Evolutionary conservation across 2,329 filamentous ascomycete genomes (phyloP).

Genomic region (Chrysosporium queenslandicum): DNA sequence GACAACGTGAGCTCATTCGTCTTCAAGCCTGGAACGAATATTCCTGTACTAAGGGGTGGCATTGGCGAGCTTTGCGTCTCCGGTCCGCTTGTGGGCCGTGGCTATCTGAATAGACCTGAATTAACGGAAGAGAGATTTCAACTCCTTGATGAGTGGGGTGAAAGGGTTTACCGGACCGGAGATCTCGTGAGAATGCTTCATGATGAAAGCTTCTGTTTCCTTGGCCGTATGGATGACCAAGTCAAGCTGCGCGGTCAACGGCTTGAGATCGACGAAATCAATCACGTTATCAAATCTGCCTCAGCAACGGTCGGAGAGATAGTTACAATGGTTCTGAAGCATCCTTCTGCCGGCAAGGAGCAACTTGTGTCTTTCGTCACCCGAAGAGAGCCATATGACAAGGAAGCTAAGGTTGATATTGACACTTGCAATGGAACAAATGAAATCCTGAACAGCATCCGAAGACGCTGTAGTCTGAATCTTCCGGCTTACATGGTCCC

Average conservation of each 20-base stretch:
- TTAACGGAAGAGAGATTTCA: slow-evolving; percentile 71
- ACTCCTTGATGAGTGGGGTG: slow-evolving; percentile 45
- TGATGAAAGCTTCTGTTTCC: slow-evolving; percentile 75
- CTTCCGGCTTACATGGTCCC: slow-evolving; percentile 86
- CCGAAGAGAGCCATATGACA: neutral
- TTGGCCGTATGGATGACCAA: slow-evolving; percentile 82
- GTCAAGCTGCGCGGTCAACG: slow-evolving; percentile 84
- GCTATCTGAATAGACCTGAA: slow-evolving; percentile 72
- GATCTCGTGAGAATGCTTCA: slow-evolving; percentile 74
- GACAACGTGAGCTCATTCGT: slow-evolving; percentile 80
- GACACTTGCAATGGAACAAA: slow-evolving; percentile 31
- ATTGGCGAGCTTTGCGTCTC: slow-evolving; percentile 84
- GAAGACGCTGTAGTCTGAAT: slow-evolving; percentile 54
- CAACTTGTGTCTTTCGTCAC: slow-evolving; percentile 68
- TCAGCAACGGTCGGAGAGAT: slow-evolving; percentile 54
- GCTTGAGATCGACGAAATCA: slow-evolving; percentile 84
- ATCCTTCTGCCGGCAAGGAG: slow-evolving; percentile 63
- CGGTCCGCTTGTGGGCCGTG: slow-evolving; percentile 76
- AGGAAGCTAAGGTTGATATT: slow-evolving; percentile 18
- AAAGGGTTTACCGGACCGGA: slow-evolving; percentile 73
- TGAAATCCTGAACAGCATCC: slow-evolving; percentile 29
- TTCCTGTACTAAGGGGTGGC: slow-evolving; percentile 64
- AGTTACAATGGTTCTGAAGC: slow-evolving; percentile 64
- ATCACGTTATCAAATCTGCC: slow-evolving; percentile 62
- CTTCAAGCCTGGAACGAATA: slow-evolving; percentile 56